A percentile compares a stretch with the other conserved stretches of the same genome.
Evolutionary conservation across 2,329 filamentous ascomycete species (phyloP).

Genomic region (Neonectria punicea): DNA sequence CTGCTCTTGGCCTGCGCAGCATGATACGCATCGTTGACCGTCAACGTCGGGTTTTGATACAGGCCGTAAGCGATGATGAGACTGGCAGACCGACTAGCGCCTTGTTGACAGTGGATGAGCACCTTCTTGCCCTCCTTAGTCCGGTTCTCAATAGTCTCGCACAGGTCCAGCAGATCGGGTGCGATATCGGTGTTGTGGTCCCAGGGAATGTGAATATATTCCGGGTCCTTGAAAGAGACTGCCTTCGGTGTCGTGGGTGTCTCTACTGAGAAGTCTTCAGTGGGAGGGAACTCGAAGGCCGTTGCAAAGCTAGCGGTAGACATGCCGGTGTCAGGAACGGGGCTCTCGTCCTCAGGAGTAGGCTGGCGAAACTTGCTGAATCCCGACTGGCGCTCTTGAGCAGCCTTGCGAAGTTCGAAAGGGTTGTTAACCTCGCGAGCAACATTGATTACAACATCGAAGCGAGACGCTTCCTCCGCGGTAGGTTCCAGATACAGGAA

Average conservation of each 20-base stretch:
- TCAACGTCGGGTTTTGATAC: slow-evolving; percentile 82
- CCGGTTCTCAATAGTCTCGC: slow-evolving; percentile 78
- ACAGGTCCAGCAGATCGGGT: slow-evolving; percentile 78
- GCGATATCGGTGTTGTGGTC: slow-evolving; percentile 90
- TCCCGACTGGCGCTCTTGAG: slow-evolving; percentile 44
- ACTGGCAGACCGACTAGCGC: slow-evolving; percentile 85
- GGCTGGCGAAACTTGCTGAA: slow-evolving; percentile 43
- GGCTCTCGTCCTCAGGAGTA: slow-evolving; percentile 53
- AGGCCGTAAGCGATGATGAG: slow-evolving; percentile 88
- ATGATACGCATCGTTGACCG: slow-evolving; percentile 85
- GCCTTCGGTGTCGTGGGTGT: slow-evolving; percentile 68
- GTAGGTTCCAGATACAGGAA: slow-evolving; percentile 85
- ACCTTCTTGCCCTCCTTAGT: slow-evolving; percentile 81
- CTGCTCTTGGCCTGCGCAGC: slow-evolving; percentile 82
- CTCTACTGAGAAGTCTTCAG: slow-evolving; percentile 50
- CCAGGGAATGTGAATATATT: slow-evolving; percentile 90
- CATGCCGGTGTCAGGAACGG: slow-evolving; percentile 63
- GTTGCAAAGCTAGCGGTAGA: slow-evolving; percentile 69
- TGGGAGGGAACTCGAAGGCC: slow-evolving; percentile 66
- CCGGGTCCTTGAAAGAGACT: slow-evolving; percentile 65
- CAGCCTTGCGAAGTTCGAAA: slow-evolving; percentile 58
- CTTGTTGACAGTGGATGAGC: slow-evolving; percentile 86
- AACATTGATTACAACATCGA: slow-evolving; percentile 87
- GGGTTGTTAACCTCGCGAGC: slow-evolving; percentile 85
- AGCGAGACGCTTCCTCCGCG: slow-evolving; percentile 78